Conservation (phyloP, 306 rosid genomes). For the Ziziphus jujuba region DNA sequence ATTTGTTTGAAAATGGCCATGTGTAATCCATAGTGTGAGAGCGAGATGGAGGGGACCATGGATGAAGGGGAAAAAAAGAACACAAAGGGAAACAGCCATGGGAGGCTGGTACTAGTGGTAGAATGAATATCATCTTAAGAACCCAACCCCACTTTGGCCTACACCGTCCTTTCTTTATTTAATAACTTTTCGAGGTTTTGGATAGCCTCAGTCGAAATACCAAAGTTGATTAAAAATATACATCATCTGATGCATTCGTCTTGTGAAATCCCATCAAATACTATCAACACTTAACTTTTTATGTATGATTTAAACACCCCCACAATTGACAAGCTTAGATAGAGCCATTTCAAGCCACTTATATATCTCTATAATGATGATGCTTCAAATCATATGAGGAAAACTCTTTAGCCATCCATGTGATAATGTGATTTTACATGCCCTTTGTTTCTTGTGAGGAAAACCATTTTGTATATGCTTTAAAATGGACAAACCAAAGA, state of each 20-base stretch:
- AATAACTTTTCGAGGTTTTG: not conserved
- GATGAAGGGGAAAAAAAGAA: constrained; percentile 1
- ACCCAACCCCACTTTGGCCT: not conserved
- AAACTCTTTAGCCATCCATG: not conserved
- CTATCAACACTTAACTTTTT: not conserved
- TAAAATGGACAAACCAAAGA: too few relatives aligned
- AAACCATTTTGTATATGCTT: too few relatives aligned
- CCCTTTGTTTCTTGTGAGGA: not conserved
- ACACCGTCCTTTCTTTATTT: not conserved
- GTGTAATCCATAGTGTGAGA: not conserved
- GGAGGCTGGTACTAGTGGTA: not conserved
- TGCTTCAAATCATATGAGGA: too few relatives aligned
- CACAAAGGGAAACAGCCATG: constrained; percentile 25
- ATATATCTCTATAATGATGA: too few relatives aligned
- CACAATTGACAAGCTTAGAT: not conserved
- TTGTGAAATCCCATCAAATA: constrained; percentile 16
- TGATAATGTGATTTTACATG: not conserved
- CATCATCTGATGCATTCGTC: not conserved
- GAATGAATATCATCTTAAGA: not conserved
- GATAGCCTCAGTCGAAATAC: not conserved
- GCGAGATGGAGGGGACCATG: constrained; percentile 25
- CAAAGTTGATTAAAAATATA: not conserved
- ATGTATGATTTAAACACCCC: too few relatives aligned
- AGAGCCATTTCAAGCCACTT: too few relatives aligned
- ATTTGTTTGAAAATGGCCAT: not conserved